Evolutionary conservation across 2,329 filamentous ascomycete species (phyloP), one percentile per base, ranked within the genome.

Genomic region (Penicillium griseofulvum): DNA sequence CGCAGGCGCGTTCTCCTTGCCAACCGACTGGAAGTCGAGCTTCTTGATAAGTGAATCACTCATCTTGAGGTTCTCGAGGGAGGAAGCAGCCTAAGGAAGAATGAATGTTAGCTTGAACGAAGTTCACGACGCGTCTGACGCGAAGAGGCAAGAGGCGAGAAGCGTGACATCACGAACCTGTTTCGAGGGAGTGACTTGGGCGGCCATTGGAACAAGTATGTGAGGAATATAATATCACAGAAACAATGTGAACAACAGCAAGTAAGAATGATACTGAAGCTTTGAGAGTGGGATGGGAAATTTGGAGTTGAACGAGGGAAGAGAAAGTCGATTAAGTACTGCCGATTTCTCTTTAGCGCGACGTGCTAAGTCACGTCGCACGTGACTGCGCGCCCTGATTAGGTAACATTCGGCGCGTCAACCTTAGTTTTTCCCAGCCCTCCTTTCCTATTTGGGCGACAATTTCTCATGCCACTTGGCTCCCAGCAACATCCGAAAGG

Each of bases 11-110:
- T 96, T 96, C 80, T 96, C 92, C 80, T 96, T 96, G 80, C 90
- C 83, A 56, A 81, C 81, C 52, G 80, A 72, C 63, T 82, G 78
- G 74, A 96, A 91, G 80, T 89, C 82, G 64, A 94, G 84, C 83
- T 95, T 95, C 87, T 96, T 96, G 62, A 88, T 79, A 43, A 92
- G 91, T 1, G 91, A 94, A 66, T 95, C 90, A 61, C 74, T 80
- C 86, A 97, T 95, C 79, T 93, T 95, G 75, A 97, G 83, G 66
- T 85, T 86, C 76, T 94, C 87, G 71, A 97, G 88, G 68, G 87
- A 91, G 70, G 90, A 87, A 69, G 91, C 89, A 80, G 88, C 88
- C 93, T 97, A 73, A 62, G 44, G 46, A 55, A 37, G 59, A 58
- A 49, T 52, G 55, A 65, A 78, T 74, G 75, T 75, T 73, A 73